Evolutionary conservation across 208 protist genomes (phyloP), one percentile per base, ranked within the genome.

Genomic region (Leptomonas seymouri): DNA sequence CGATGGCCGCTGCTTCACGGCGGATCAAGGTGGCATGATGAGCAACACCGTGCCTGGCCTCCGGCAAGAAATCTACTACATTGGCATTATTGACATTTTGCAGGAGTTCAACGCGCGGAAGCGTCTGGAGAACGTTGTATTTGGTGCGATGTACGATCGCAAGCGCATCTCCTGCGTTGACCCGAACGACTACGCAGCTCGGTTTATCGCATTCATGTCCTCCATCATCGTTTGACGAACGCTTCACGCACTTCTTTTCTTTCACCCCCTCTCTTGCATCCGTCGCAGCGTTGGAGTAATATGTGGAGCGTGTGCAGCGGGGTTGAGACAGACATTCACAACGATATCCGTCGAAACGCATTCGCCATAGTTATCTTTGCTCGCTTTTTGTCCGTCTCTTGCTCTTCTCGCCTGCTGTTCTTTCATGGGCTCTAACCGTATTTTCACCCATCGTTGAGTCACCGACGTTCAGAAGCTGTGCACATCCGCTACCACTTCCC

Each of bases 61-160:
- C 31, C 72, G 80, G 21, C 60, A 81, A 23, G 87, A 96, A 75
- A 85, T 98, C 27, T 97, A 98, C 77, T 97, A 96, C 73, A 83
- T 96, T 55, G 97, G 97, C 57, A 96, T 98, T 62, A 98, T 98
- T 65, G 97, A 98, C 66, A 94, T 98, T 67, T 72, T 98, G 65
- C 93, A 97, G 61, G 82, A 93, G 60, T 98, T 96, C 76, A 95
- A 90, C 59, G 34, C 70, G 27, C 59, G 86, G 21, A 98, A 98
- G 71, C 60, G 60, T 9, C 31, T 92, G 1, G 96, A 98, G 68
- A 90, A 89, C 39, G 34, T 74, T 4, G 34, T 94, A 16, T 73
- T 85, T 39, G 89, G 89, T 21, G 62, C 78, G n/a, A 36, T 84
- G 28, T 66, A 94, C 45, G 91, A 95, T 45, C 64, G 76, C 54